A percentile compares a stretch with the other conserved stretches of the same genome.
These are phyloP conservation scores for Curvularia eragrostidis DNA, from an alignment of 2,329 filamentous ascomycete species.

Conservation along the genomic window DNA sequence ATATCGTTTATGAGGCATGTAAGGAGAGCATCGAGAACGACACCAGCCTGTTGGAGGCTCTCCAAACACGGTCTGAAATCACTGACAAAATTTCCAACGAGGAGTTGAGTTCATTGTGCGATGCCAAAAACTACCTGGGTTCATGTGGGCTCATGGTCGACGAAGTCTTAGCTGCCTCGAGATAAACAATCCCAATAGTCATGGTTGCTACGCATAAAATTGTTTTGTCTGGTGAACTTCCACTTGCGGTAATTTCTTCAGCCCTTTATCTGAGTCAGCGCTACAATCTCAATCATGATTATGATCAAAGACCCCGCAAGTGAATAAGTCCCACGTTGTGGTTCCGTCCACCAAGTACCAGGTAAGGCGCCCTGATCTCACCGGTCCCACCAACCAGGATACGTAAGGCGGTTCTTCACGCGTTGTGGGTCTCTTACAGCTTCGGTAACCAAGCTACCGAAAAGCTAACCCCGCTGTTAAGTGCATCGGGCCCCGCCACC, in stretches of 20 bases:
- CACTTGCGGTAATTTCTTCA: neutral
- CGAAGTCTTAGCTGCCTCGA: slow-evolving; percentile 41
- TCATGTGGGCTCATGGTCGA: slow-evolving; percentile 48
- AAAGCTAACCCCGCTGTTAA: slow-evolving; percentile 35
- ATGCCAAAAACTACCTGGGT: slow-evolving; percentile 58
- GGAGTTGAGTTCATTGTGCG: slow-evolving; percentile 61
- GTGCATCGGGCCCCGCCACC: slow-evolving; percentile 38
- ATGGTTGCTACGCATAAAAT: neutral
- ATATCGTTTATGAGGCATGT: slow-evolving; percentile 64
- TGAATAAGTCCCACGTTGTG: slow-evolving; percentile 12
- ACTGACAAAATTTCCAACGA: slow-evolving; percentile 53
- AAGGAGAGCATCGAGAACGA: slow-evolving; percentile 57
- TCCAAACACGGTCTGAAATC: slow-evolving; percentile 52
- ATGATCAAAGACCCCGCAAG: slow-evolving; percentile 20
- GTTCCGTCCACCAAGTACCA: slow-evolving; percentile 12
- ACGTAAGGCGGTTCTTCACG: slow-evolving; percentile 11
- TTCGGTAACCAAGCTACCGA: slow-evolving; percentile 24
- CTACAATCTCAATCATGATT: slow-evolving; percentile 1
- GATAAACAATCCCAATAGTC: slow-evolving; percentile 19
- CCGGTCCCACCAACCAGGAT: slow-evolving; percentile 32
- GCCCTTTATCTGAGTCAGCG: slow-evolving; percentile 18
- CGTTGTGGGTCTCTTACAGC: slow-evolving; percentile 28
- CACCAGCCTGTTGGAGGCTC: slow-evolving; percentile 53
- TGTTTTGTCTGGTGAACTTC: neutral
- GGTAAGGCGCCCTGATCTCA: slow-evolving; percentile 10